Evolutionary conservation across 805 yeast genomes (phyloP), one percentile per base, ranked within the genome.

Genomic region (Lachancea fermentati): DNA sequence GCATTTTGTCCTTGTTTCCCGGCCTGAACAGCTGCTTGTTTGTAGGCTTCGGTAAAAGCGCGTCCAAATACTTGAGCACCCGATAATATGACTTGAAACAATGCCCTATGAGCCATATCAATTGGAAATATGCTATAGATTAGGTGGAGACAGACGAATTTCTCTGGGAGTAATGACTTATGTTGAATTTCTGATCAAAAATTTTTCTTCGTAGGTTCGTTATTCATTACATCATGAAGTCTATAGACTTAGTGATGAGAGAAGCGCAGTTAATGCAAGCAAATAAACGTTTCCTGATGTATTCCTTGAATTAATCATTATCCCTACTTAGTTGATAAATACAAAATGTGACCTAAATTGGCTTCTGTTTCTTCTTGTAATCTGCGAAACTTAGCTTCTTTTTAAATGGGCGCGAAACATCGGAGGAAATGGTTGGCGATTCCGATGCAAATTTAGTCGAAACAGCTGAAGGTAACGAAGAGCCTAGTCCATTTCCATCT

Each of bases 1-100:
- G 61, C 60, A 31, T 71, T 66, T 5, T 79, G 73, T 15, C 83
- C 70, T 50, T 78, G 78, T 19, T 85, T 75, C 2, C 91, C 87
- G n/a, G 95, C 79, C 40, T 89, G 89, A 38, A 91, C 85, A 13
- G 97, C 96, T 2, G 95, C 95, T 67, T 93, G 97, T 56, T 81
- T 84, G 72, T 91, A 93, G 0, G 98, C 97, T 62, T 88, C 95
- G n/a, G 87, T 74, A 62, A 93, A 93, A 0, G 98, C 98, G 52
- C 85, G 78, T 42, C 97, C 97, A 58, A 93, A 88, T 22, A 91
- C 97, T 52, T 86, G 81, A 4, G 97, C 94, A 42, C 97, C 97
- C 7, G 97, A 89, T 56, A 89, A 76, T 36, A 88, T 74, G 48
- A 93, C 96, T 64, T 85, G 91, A 49, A 85, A 86, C 41, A 91